A percentile compares a stretch with the other conserved stretches of the same genome.
Evolutionary conservation across 805 yeast species (phyloP).

Genomic region (Monosporozyma unispora): DNA sequence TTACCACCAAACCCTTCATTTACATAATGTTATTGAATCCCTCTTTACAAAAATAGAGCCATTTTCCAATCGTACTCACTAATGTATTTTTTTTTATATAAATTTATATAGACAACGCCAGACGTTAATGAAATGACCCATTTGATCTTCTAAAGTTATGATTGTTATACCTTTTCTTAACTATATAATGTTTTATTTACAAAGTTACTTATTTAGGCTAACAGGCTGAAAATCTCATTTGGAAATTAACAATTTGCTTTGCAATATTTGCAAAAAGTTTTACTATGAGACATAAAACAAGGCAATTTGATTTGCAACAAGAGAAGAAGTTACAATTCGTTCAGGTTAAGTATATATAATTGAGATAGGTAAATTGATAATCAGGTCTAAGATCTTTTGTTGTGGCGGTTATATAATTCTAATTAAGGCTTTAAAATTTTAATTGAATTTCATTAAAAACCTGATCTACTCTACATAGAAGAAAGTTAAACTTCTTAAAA

Average conservation of each 20-base stretch:
- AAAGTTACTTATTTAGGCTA: not conserved
- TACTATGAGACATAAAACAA: not conserved
- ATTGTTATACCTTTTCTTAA: not conserved
- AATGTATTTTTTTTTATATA: not conserved
- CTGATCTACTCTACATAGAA: not conserved
- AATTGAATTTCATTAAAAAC: too few species aligned
- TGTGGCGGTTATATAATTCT: too few species aligned
- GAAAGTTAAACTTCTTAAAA: not conserved
- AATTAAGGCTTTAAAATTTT: too few species aligned
- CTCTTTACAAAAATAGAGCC: too few species aligned
- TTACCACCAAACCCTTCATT: not conserved
- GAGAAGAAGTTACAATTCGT: not conserved
- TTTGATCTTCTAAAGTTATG: not conserved
- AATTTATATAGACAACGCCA: not conserved
- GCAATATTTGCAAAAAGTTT: not conserved
- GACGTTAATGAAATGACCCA: not conserved
- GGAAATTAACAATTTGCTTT: not conserved
- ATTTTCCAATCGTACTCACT: too few species aligned
- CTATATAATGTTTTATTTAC: not conserved
- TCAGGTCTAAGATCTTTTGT: too few species aligned
- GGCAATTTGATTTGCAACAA: not conserved
- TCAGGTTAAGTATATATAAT: too few species aligned
- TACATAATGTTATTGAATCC: too few species aligned
- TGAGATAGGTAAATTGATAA: too few species aligned
- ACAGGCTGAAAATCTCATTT: not conserved